Evolutionary conservation across 75 land plant genomes (phyloP), one percentile per base, ranked within the genome.

Genomic region (Pinus tabuliformis): DNA sequence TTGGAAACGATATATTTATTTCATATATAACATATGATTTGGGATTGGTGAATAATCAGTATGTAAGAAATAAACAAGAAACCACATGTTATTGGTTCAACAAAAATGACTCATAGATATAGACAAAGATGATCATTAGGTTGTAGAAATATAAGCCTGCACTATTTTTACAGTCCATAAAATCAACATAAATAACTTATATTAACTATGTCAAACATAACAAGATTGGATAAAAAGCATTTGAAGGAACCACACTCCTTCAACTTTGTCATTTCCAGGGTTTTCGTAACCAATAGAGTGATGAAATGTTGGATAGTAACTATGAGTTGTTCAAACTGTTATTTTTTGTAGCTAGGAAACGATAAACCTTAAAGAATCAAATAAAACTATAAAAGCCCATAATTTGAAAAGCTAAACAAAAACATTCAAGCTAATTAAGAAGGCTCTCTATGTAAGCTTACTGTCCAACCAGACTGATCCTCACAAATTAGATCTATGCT

Each of bases 261-360:
- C 61, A 52, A 79, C 81, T 24, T 22, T 45, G 22, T 58, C 56
- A 61, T 52, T 79, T n/a, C 76, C 52, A 24, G 22, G 81, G 11
- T 63, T 20, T 64, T 79, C 81, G 24, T 79, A 75, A 56, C 74
- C 54, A 24, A 76, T 36, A 42, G 75, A 45, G 78, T 79, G 68
- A 79, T 79, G 62, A 79, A 79, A 26, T 79, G 78, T 30, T 79
- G 81, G 36, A 79, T 62, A 28, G 30, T 58, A 1, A 22, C 56
- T 59, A 79, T 37, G 24, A 79, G 66, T 17, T 68, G 70, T 45
- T 79, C 78, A 7, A 79, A 45, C 28, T 79, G 81, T 18, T 75
- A 62, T 61, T 22, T 21, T 3, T 58, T 59, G 56, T 79, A 79
- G 20, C 81, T 79, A 64, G 14, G 2, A 6, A 56, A 74, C 42